Evolutionary conservation across 1,139 yeast genomes (phyloP).

Genomic region (Lipomyces yarrowii): DNA sequence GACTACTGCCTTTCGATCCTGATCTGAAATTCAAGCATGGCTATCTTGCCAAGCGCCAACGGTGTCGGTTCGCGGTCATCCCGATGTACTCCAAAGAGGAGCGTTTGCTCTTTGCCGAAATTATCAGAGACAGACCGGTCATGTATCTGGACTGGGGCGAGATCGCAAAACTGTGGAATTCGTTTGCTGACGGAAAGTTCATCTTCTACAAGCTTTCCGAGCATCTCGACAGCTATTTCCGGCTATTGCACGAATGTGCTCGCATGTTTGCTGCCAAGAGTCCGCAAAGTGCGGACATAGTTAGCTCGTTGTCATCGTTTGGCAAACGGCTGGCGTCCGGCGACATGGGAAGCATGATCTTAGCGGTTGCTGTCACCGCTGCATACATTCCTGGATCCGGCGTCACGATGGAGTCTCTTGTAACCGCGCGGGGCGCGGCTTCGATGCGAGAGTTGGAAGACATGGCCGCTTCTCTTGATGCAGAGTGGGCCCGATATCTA

Average conservation of each 20-base stretch:
- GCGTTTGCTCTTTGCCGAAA: conserved; percentile 23
- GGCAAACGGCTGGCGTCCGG: conserved; percentile 5
- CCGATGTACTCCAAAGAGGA: conserved; percentile 27
- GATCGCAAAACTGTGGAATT: conserved; percentile 19
- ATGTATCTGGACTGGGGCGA: conserved; percentile 11
- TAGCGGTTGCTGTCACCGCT: conserved; percentile 22
- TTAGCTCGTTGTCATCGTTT: not conserved
- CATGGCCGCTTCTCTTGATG: conserved; percentile 12
- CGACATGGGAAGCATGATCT: conserved; percentile 10
- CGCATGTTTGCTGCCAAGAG: conserved; percentile 1
- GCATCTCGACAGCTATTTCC: conserved; percentile 19
- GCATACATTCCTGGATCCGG: conserved; percentile 21
- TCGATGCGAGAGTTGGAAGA: conserved; percentile 1
- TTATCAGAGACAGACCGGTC: conserved; percentile 11
- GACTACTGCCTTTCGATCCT: conserved; percentile 23
- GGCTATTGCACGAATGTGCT: conserved; percentile 13
- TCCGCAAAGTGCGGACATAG: not conserved
- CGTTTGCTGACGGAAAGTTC: conserved; percentile 18
- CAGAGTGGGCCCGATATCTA: conserved; percentile 6
- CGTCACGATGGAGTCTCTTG: conserved; percentile 9
- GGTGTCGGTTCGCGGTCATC: conserved; percentile 25
- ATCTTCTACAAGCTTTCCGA: conserved; percentile 26
- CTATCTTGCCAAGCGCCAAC: conserved; percentile 26
- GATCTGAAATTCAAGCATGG: conserved; percentile 20
- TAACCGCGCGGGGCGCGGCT: conserved; percentile 13